Evolutionary conservation across 192 early-diverging fungal genomes (phyloP), one percentile per base, ranked within the genome.

Genomic region (Mortierella alpina): DNA sequence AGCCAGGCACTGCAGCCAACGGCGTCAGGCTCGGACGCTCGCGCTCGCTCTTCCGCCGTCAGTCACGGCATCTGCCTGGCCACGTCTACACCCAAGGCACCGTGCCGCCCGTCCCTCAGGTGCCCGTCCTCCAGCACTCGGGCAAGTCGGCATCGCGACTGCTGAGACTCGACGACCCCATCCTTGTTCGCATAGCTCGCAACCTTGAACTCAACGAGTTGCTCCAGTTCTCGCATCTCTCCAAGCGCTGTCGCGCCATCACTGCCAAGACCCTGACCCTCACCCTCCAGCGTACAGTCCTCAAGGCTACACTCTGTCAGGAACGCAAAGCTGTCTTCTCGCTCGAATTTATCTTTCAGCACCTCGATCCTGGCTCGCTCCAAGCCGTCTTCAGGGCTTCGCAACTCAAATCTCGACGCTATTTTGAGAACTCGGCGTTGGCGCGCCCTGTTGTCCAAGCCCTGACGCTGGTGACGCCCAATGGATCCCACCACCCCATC

Each of bases 251-350:
- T 23, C 77, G 77, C 17, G 70, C 70, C 23, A 72, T 80, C 47
- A 49, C 77, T 15, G 77, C 77, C 65, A 80, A 80, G 59, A 72
- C 70, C 23, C 54, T 80, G 23, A 80, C 77, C 31, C 60, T 80
- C 5, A 49, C 22, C 45, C 70, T 80, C n/a, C 77, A 80, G 60
- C 63, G 66, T 22, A 80, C 77, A 42, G 66, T 80, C 23, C 65
- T 80, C 65, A 80, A 80, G 59, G 77, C 70, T 18, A 80, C 77
- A 4, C 69, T 80, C 23, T 80, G 77, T 52, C 77, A 80, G 69
- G 77, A 80, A 66, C 77, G 77, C 60, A 80, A 72, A 50, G 77
- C 77, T 15, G 70, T 80, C 57, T 80, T 80, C 41, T 80, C 77
- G 9, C 77, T 80, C 49, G 77, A 80, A 45, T 80, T 80, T 52